Base-by-base conservation (phyloP, 345 rosid species). In the Arabis hirsuta region DNA sequence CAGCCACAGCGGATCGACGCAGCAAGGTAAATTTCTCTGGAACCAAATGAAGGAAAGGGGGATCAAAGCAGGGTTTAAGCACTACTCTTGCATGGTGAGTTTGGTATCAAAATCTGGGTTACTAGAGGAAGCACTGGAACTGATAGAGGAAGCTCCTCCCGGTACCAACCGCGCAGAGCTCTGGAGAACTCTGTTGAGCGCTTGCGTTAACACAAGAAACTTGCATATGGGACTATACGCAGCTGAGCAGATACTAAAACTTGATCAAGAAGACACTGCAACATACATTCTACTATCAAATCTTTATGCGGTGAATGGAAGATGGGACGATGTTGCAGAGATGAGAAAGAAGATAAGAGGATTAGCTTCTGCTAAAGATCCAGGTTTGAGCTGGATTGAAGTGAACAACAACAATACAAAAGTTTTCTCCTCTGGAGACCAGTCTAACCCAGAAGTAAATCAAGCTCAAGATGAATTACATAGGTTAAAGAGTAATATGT, bases 351-450 rank as follows among this genome's bases (percentile, higher is more conserved):
- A 82, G 82, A 84, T 84, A 5, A 86, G 90, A 80, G 87, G 82
- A 41, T 71, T 85, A 71, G 65, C 57, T 64, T 55, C 80, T 60
- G 83, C 81, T 38, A 90, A 87, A 78, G 86, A 83, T 77, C 94
- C 96, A 14, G 97, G 90, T 43, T 52, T 87, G 56, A 93, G 97
- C 80, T 93, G 98, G 97, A 85, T 90, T 45, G 93, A 89, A 73
- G 76, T 73, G 58, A 75, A 76, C 76, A 82, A 83, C 71, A 84
- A 81, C 69, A 69, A 42, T 44, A 73, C 88, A 67, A 83, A 80
- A 31, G 80, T 76, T 4, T 87, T 91, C 74, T 71, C 85, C 54
- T 88, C 96, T 3, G 89, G 87, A 27, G 89, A 88, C 76, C 87
- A 84, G 46, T 78, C 75, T 29, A 87, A 84, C 66, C 73, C 79